Conservation (phyloP, 106 monocot species). For the Dendrobium officinale region DNA sequence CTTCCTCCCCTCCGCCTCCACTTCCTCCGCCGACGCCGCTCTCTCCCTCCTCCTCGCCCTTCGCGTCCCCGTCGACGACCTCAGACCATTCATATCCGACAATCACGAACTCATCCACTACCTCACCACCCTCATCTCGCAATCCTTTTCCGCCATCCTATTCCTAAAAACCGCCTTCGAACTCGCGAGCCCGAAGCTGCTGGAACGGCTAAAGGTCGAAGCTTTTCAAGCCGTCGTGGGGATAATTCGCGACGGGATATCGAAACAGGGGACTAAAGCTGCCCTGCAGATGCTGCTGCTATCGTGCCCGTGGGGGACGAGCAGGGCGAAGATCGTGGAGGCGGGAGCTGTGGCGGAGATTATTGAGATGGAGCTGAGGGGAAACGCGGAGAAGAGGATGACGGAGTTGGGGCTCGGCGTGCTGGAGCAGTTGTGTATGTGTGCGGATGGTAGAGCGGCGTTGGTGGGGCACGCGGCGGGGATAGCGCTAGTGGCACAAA, state of each 20-base stretch:
- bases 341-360: constrained; percentile 37
- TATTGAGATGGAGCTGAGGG: constrained; percentile 32
- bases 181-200: background rate
- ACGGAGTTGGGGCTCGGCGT: constrained; percentile 32
- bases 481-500: constrained; percentile 47
- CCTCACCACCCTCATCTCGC: background rate
- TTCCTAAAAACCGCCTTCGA: constrained; percentile 21
- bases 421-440: constrained; percentile 30
- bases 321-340: constrained; percentile 27
- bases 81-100: constrained; percentile 13
- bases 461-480: constrained; percentile 43
- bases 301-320: constrained; percentile 25
- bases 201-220: constrained; percentile 17
- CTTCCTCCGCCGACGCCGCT: constrained; percentile 1
- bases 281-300: constrained; percentile 26
- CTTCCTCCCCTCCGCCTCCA: background rate
- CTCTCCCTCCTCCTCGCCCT: constrained; percentile 21
- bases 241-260: constrained; percentile 10
- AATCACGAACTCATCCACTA: constrained; percentile 14
- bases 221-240: constrained; percentile 20
- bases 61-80: constrained; percentile 4
- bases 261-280: constrained; percentile 17
- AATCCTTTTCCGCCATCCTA: background rate
- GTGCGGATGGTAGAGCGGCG: constrained; percentile 50
- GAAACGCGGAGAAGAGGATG: constrained; percentile 21